A percentile compares a stretch with the other conserved stretches of the same genome.
phyloP scores from a whole-genome alignment of 148 eudicot genomes.

The Fagopyrum homotropicum region DNA sequence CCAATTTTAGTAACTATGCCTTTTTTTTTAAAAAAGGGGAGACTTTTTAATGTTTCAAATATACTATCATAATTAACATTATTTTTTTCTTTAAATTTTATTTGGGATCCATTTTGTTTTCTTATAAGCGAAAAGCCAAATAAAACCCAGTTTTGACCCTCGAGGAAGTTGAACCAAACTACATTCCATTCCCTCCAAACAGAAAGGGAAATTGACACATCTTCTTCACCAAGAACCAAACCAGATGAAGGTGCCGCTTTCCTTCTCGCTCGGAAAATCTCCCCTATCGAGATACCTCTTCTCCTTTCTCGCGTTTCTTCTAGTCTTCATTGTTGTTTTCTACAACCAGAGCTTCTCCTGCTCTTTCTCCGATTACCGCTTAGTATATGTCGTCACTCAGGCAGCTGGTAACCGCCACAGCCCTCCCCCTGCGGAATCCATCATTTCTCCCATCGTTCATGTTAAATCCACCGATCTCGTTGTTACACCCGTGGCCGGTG shows the following conservation, averaged over 20 bases:
- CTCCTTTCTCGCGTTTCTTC: conserved; percentile 26
- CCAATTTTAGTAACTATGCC: too few relatives aligned
- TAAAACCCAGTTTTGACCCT: too few relatives aligned
- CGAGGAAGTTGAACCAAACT: not conserved
- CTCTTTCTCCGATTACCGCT: conserved; percentile 26
- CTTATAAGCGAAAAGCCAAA: too few relatives aligned
- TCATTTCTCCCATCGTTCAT: not conserved
- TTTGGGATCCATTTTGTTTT: too few relatives aligned
- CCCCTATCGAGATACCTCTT: conserved; percentile 31
- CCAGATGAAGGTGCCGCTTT: conserved; percentile 44
- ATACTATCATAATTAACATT: too few relatives aligned
- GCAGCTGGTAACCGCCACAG: not conserved
- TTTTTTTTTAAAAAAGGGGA: too few relatives aligned
- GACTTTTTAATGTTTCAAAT: too few relatives aligned
- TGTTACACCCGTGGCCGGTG: too few relatives aligned
- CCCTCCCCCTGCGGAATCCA: not conserved
- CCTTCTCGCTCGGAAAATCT: conserved; percentile 30
- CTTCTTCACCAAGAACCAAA: not conserved
- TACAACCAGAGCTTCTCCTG: conserved; percentile 61
- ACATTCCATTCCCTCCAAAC: not conserved
- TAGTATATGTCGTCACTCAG: not conserved
- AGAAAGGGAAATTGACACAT: not conserved
- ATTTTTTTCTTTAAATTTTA: too few relatives aligned
- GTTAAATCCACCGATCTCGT: not conserved
- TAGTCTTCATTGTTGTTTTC: conserved; percentile 40